phyloP scores from a whole-genome alignment of 2,329 filamentous ascomycete genomes.

The Diaporthe sp. region DNA sequence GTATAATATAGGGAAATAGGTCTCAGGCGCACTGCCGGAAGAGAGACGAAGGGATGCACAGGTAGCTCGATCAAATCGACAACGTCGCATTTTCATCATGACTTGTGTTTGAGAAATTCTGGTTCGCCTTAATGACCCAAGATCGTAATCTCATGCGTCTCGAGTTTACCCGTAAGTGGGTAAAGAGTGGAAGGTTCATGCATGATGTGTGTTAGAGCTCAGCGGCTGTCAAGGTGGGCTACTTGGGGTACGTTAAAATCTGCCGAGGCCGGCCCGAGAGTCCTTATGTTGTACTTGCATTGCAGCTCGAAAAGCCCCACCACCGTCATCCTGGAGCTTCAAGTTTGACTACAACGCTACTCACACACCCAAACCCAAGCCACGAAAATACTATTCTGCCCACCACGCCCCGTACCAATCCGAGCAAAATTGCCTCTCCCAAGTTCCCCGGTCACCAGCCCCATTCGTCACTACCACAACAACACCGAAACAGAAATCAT shows the following conservation, averaged over 20 bases:
- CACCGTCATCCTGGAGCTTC: slow-evolving; percentile 5
- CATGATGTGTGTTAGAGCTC: not conserved
- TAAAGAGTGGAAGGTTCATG: slow-evolving; percentile 4
- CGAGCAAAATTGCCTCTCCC: not conserved
- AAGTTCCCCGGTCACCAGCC: not conserved
- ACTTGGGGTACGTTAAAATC: not conserved
- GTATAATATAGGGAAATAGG: not conserved
- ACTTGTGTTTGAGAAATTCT: not conserved
- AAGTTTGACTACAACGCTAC: slow-evolving; percentile 11
- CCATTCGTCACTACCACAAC: not conserved
- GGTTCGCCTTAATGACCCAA: slow-evolving; percentile 13
- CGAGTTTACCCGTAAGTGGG: not conserved
- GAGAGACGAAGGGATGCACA: not conserved
- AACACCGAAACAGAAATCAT: not conserved
- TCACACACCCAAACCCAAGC: not conserved
- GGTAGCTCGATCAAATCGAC: slow-evolving; percentile 14
- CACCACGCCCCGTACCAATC: not conserved
- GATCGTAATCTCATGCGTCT: not conserved
- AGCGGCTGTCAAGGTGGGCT: not conserved
- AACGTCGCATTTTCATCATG: not conserved
- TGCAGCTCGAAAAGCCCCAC: slow-evolving; percentile 13
- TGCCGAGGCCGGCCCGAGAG: slow-evolving; percentile 21
- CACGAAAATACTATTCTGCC: not conserved
- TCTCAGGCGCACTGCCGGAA: not conserved
- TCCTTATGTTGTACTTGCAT: not conserved